Base-by-base conservation (phyloP, 108 stramenopile genomes). In the Nannochloropsis gaditana region DNA sequence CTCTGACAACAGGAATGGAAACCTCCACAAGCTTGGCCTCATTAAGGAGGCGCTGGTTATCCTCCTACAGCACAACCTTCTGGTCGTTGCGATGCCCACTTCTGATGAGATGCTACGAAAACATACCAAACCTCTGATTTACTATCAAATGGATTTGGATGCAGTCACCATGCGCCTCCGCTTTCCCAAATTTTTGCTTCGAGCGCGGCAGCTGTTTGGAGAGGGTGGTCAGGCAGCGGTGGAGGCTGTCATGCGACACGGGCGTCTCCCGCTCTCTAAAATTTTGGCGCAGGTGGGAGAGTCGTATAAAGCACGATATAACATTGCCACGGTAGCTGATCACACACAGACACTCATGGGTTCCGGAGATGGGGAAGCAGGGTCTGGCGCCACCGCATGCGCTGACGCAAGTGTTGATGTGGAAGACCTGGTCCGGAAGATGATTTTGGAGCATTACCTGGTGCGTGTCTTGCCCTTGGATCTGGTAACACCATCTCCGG, bases 161-260 rank as follows among this genome's bases (percentile, higher is more conserved):
- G 59, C 19, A 2, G 59, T 73, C 19, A 73, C 59, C 59, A n/a
- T 73, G 19, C 59, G 59, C 8, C 59, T 73, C 15, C 59, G 59
- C 59, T 73, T 73, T n/a, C 59, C 59, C 59, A 73, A 73, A n/a
- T 73, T 73, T n/a, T n/a, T 73, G 19, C 59, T 73, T n/a, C 59
- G 59, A 15, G 59, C 59, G 19, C 59, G 59, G n/a, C 59, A 73
- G 59, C 59, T 73, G 15, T 73, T n/a, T n/a, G 59, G 59, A n/a
- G 59, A 73, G 8, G 59, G n/a, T 4, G 59, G 59, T 4, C 59
- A 73, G 6, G 59, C 59, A 73, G 59, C n/a, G 59, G 19, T 73
- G n/a, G 59, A 73, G n/a, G n/a, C 5, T 73, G 59, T 73, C 59
- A 73, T 73, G 59, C 59, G 15, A n/a, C 59, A 73, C n/a, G 59